Base-by-base conservation (phyloP, 176 grass and related monocot species). In the Chloris gayana region DNA sequence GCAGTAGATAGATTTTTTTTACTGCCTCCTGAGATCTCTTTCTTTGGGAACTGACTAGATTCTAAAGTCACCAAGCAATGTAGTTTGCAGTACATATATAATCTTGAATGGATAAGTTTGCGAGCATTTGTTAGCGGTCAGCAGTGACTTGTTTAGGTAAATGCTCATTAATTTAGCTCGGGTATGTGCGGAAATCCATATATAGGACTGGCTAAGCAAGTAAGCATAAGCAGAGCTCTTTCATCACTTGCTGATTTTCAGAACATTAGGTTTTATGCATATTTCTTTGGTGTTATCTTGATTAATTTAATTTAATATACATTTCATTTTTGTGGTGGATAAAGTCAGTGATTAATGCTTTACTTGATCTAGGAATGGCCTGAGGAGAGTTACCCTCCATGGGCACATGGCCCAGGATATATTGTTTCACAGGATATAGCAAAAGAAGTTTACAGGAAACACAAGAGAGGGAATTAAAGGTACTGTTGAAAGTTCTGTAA, bases 381-480 rank as follows among this genome's bases (percentile, higher is more conserved):
- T 22, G 91, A 90, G 63, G 93, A 99, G 38, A 99, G 83, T 39
- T 99, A 99, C 72, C 97, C 93, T 72, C 93, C 97, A 59, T 99
- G 97, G 97, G 97, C 97, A 58, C 97, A 99, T 91, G 97, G 97
- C 58, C 97, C 97, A 17, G 97, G 97, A 62, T 99, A 99, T 79
- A 87, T 96, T 58, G 84, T 99, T 37, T 96, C 97, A 60, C 66
- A 64, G 75, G 93, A 96, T 73, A 96, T 99, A 82, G 97, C 97
- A 25, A 91, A 88, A 77, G 79, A 90, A 53, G 85, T 99, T 27
- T 90, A 90, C 85, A 90, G 83, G 76, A 82, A 93, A 75, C 91
- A 99, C 83, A 96, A 91, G 64, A 87, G 41, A 79, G 91, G 73
- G 70, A 72, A 32, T 69, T 99, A 51, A 99, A 99, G 97, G 97